phyloP scores from a whole-genome alignment of 306 rosid species.

The Quercus glauca region DNA sequence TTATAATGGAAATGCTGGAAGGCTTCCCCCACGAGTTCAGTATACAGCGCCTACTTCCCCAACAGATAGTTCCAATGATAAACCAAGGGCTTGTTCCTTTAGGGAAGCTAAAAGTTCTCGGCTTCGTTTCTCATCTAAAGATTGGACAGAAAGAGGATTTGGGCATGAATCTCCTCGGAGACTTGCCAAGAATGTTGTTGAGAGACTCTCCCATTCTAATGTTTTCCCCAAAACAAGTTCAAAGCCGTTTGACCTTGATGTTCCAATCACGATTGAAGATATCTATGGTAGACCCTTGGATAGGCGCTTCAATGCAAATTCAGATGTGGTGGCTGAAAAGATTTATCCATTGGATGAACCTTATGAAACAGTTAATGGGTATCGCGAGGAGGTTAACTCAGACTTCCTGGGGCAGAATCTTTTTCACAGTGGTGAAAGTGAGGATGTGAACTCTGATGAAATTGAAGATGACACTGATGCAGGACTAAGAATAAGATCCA shows the following conservation, averaged over 20 bases:
- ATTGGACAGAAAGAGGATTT: conserved; percentile 64
- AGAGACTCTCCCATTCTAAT: conserved; percentile 75
- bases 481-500: conserved; percentile 58
- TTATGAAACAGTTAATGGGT: conserved; percentile 37
- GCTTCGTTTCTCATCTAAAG: conserved; percentile 49
- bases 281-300: conserved; percentile 56
- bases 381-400: conserved; percentile 36
- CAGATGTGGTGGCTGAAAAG: conserved; percentile 42
- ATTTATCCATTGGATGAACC: conserved; percentile 43
- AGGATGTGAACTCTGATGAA: conserved; percentile 40
- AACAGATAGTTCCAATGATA: conserved; percentile 42
- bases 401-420: conserved; percentile 28
- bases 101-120: conserved; percentile 59
- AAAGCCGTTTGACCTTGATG: conserved; percentile 44
- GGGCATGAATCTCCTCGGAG: conserved; percentile 78
- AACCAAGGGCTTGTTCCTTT: conserved; percentile 65
- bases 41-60: conserved; percentile 68
- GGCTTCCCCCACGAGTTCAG: conserved; percentile 80
- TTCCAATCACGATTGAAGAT: conserved; percentile 77
- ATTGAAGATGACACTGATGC: conserved; percentile 52
- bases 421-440: conserved; percentile 22
- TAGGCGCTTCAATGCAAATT: conserved; percentile 45
- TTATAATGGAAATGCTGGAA: conserved; percentile 44
- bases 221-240: conserved; percentile 38
- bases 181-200: conserved; percentile 81